phyloP scores from a whole-genome alignment of 2,329 filamentous ascomycete species.

The Penicillium sp. region DNA sequence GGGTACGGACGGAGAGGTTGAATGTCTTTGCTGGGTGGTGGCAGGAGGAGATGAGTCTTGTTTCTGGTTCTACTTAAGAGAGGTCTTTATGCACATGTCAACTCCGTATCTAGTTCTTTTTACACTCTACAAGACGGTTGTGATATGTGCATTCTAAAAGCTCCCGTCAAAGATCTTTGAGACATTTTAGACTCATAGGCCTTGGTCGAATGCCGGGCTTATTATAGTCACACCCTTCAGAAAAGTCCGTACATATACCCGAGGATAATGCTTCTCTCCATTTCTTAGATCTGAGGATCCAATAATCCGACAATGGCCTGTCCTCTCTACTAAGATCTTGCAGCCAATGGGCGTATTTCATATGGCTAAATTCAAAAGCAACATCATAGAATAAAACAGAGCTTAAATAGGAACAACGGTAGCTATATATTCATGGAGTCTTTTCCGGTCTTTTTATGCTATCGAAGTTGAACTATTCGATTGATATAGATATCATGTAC shows the following conservation, averaged over 20 bases:
- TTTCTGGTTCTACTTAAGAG: not conserved
- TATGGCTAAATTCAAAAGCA: not conserved
- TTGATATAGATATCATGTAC: constrained; percentile 1
- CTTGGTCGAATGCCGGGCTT: not conserved
- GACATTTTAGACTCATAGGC: not conserved
- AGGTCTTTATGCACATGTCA: not conserved
- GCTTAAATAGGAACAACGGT: not conserved
- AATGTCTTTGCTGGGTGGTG: constrained; percentile 53
- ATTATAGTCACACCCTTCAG: not conserved
- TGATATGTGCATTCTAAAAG: not conserved
- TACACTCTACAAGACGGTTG: not conserved
- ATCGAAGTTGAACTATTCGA: not conserved
- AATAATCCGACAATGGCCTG: not conserved
- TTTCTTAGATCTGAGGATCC: not conserved
- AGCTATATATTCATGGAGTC: not conserved
- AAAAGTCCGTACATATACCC: not conserved
- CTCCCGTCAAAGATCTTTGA: not conserved
- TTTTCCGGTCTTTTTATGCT: not conserved
- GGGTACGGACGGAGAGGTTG: constrained; percentile 49
- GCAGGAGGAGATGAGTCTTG: constrained; percentile 46
- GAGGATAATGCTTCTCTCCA: not conserved
- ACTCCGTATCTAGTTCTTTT: not conserved
- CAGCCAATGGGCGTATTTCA: not conserved
- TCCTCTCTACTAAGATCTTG: not conserved
- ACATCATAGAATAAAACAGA: no score